Base-by-base conservation (phyloP, 1,139 yeast species). In the Yarrowia galli region DNA sequence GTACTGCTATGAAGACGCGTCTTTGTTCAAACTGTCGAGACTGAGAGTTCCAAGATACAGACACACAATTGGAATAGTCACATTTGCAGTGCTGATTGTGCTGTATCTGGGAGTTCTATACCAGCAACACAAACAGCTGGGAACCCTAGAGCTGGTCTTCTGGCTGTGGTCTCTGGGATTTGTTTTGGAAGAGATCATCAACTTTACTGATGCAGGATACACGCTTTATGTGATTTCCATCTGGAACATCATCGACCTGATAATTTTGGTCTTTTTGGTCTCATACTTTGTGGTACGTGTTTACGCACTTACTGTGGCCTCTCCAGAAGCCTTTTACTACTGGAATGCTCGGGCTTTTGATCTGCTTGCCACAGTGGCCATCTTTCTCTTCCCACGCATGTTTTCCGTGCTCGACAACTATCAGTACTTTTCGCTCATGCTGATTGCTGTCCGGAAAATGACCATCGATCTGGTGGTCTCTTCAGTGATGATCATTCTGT, bases 381-480 rank as follows among this genome's bases (percentile, higher is more conserved):
- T 86, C 45, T 77, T 86, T 38, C 75, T 86, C 48, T 79, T 86
- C 49, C 89, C 89, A 0, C 75, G 89, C 45, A 79, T 85, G 66
- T 80, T 87, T 49, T 81, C 87, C 2, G 80, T 85, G 3, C 81
- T 86, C 71, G 87, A 85, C 74, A 83, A 84, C 70, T 84, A 84
- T 72, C 83, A 82, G 69, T 83, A 84, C 68, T 85, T 86, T 77
- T 83, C 86, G 68, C 78, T 85, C 75, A 83, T 85, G 71, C 79
- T 85, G 16, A 77, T 85, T 40, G 82, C 87, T 18, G 82, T 84
- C 65, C 81, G 85, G 68, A 81, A 82, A 71, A 86, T 86, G 89
- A 78, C 83, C 58, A 80, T 84, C 75, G 87, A 85, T 71, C 79
- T 86, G 72, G 74, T 84, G 63, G 87, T 86, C n/a, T 79, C 86